These are phyloP conservation scores for Amanita polypyramis DNA, from an alignment of 768 basidiomycete genomes.

Conservation along the genomic window DNA sequence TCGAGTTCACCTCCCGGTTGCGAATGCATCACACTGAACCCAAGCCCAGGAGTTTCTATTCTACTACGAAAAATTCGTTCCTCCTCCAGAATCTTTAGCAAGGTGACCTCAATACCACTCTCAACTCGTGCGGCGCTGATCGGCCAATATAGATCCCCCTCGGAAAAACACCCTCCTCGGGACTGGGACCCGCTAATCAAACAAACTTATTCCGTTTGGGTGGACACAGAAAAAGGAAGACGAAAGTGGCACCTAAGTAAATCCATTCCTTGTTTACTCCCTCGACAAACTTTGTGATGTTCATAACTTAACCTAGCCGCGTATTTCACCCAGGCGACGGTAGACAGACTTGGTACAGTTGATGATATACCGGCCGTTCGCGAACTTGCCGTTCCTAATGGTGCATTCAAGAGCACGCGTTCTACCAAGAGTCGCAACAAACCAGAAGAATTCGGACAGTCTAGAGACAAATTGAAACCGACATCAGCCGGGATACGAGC, in stretches of 20 bases:
- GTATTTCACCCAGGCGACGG: constrained; percentile 71
- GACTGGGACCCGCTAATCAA: constrained; percentile 68
- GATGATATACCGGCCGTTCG: constrained; percentile 53
- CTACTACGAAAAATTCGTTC: constrained; percentile 68
- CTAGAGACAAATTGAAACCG: constrained; percentile 18
- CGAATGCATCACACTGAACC: constrained; percentile 9
- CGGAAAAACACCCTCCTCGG: constrained; percentile 42
- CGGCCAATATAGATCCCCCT: constrained; percentile 10
- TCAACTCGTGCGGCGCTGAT: background rate
- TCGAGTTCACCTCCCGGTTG: constrained; percentile 8
- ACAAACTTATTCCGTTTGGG: constrained; percentile 79
- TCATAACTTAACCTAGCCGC: constrained; percentile 39
- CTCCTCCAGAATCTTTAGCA: constrained; percentile 32
- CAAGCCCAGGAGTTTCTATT: constrained; percentile 65
- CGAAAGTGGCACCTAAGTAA: constrained; percentile 81
- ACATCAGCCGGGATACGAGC: constrained; percentile 22
- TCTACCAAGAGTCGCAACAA: constrained; percentile 39
- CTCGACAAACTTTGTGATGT: constrained; percentile 3
- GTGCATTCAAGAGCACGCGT: constrained; percentile 60
- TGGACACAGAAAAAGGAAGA: constrained; percentile 48
- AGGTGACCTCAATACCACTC: constrained; percentile 22
- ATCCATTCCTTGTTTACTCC: constrained; percentile 15
- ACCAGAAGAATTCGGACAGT: constrained; percentile 25
- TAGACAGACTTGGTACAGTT: constrained; percentile 61
- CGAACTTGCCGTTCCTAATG: constrained; percentile 55